These are phyloP conservation scores for Rhizopus delemar DNA, from an alignment of 371 early-diverging fungal species.

Conservation along the genomic window DNA sequence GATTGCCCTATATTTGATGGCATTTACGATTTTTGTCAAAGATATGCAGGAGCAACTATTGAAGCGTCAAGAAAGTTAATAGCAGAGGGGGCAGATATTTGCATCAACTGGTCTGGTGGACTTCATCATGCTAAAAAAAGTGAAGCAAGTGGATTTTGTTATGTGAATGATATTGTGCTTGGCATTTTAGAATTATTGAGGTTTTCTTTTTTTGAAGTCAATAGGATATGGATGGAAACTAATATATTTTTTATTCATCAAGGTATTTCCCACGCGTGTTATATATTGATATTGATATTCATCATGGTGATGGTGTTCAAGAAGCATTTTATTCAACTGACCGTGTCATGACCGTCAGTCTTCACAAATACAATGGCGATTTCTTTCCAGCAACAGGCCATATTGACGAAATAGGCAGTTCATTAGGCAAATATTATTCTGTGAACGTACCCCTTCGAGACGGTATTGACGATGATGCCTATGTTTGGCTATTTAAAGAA, in stretches of 20 bases:
- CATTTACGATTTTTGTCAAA: slow-evolving; percentile 93
- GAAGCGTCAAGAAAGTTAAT: slow-evolving; percentile 84
- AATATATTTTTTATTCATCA: not conserved
- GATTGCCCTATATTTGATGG: slow-evolving; percentile 99
- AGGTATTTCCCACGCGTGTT: slow-evolving; percentile 81
- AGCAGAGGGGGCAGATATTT: slow-evolving; percentile 77
- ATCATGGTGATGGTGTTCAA: slow-evolving; percentile 97
- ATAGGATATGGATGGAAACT: not conserved
- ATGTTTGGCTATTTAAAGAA: slow-evolving; percentile 81
- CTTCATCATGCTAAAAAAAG: slow-evolving; percentile 95
- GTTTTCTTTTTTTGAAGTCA: slow-evolving; percentile 15
- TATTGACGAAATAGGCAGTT: slow-evolving; percentile 76
- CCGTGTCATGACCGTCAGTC: slow-evolving; percentile 91
- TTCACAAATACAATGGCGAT: slow-evolving; percentile 93
- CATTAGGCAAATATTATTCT: slow-evolving; percentile 78
- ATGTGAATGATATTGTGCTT: slow-evolving; percentile 94
- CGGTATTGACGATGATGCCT: slow-evolving; percentile 88
- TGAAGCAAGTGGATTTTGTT: slow-evolving; percentile 96
- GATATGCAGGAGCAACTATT: slow-evolving; percentile 86
- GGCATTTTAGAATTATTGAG: slow-evolving; percentile 86
- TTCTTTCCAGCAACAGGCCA: slow-evolving; percentile 96
- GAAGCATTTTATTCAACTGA: slow-evolving; percentile 92
- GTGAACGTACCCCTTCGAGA: slow-evolving; percentile 91
- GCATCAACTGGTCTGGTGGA: slow-evolving; percentile 96
- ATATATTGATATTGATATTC: slow-evolving; percentile 95